Evolutionary conservation across 345 rosid species (phyloP), one percentile per base, ranked within the genome.

Genomic region (Raphanus sativus): DNA sequence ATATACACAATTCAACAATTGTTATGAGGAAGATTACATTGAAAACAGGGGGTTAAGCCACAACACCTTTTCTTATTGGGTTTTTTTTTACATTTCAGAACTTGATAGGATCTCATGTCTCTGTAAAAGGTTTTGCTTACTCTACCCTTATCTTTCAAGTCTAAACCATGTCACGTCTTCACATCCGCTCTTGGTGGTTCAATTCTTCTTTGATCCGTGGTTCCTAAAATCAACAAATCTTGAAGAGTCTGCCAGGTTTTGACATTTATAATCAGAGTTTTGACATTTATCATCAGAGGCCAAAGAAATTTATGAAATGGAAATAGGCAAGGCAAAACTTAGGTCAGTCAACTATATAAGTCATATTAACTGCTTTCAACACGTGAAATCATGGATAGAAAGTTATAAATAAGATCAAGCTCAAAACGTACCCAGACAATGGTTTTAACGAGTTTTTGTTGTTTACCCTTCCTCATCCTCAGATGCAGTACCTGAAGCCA

Each of bases 401-500:
- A 56, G 3, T 8, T 15, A 67, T 38, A 38, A 34, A 45, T 12
- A 40, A 34, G 58, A 36, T 33, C 13, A 52, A 28, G 32, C 38
- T 69, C 75, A 71, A 71, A 25, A 40, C 82, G 58, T 74, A 80
- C 83, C 59, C 25, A 60, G 70, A 75, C 73, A 65, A 34, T 59
- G 63, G 68, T 75, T 33, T 40, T 45, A 67, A 61, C 56, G 73
- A 66, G 56, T 60, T 59, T 10, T 48, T 33, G 40, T 29, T 26
- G 24, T 24, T 12, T 34, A 87, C 40, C 82, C 86, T 81, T 90
- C 90, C 80, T 85, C 95, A 2, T 89, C 90, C 71, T 90, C 91
- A 1, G 90, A 68, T 28, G 67, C 62, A 77, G 67, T 81, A 45
- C 16, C 16, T 5, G 82, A 70, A 38, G 52, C 59, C 24, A 55